Evolutionary conservation across 2,329 filamentous ascomycete genomes (phyloP).

Genomic region (Neurospora sp.): DNA sequence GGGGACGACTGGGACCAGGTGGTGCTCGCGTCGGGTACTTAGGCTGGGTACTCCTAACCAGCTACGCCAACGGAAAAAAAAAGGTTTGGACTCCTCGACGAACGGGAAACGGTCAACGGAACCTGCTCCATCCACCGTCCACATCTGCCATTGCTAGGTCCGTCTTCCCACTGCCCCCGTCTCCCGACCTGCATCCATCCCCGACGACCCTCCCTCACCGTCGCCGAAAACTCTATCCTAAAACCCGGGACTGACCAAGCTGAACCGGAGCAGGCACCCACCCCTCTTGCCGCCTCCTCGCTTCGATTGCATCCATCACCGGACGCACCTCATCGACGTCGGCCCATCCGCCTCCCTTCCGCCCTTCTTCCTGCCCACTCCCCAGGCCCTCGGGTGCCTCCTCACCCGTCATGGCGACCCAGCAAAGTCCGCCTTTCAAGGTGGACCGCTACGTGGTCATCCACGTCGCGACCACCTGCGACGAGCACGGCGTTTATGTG

Average conservation of each 20-base stretch:
- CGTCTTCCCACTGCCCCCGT: not conserved
- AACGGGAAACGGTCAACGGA: not conserved
- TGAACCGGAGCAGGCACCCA: slow-evolving; percentile 1
- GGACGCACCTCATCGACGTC: slow-evolving; percentile 2
- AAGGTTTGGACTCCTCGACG: slow-evolving; percentile 8
- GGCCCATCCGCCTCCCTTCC: not conserved
- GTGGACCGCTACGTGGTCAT: slow-evolving; percentile 97
- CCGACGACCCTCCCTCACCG: not conserved
- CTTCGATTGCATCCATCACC: slow-evolving; percentile 5
- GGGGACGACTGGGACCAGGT: not conserved
- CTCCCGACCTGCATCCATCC: not conserved
- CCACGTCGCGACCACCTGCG: slow-evolving; percentile 96
- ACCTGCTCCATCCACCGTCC: not conserved
- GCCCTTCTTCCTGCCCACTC: not conserved
- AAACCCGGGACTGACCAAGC: not conserved
- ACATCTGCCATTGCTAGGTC: not conserved
- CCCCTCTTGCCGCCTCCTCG: slow-evolving; percentile 2
- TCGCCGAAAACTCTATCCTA: not conserved
- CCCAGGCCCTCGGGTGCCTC: not conserved
- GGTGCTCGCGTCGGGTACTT: not conserved
- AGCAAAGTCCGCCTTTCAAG: slow-evolving; percentile 51
- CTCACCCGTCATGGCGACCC: slow-evolving; percentile 30
- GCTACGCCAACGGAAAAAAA: slow-evolving; percentile 3
- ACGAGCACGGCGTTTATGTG: slow-evolving; percentile 98
- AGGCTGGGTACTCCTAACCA: slow-evolving; percentile 1